These are phyloP conservation scores for Lipomyces sp. DNA, from an alignment of 805 yeast genomes.

Conservation along the genomic window DNA sequence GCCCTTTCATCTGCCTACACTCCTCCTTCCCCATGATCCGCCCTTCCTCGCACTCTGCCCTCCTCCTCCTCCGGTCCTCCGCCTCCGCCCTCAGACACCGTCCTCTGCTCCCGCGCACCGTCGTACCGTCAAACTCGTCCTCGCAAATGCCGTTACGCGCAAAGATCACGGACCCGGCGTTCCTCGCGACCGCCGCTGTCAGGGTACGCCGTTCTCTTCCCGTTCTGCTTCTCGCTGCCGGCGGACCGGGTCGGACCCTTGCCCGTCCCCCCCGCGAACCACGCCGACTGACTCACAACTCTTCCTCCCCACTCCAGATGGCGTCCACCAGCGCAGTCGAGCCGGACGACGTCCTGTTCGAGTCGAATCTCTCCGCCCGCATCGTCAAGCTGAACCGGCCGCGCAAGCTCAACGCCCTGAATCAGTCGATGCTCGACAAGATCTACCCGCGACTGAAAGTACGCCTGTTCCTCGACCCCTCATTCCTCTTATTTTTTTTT, in stretches of 20 bases:
- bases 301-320: neutral
- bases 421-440: slow-evolving; percentile 66
- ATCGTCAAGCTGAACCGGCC: slow-evolving; percentile 76
- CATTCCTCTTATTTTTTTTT: neutral
- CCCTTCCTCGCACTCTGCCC: neutral
- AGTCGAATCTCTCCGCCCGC: slow-evolving; percentile 62
- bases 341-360: slow-evolving; percentile 58
- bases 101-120: slow-evolving; percentile 4
- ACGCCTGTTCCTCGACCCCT: slow-evolving; percentile 1
- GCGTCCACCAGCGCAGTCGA: slow-evolving; percentile 10
- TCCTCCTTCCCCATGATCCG: too few relatives aligned
- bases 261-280: neutral
- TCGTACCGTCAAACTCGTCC: slow-evolving; percentile 1
- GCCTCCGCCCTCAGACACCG: neutral
- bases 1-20: too few relatives aligned
- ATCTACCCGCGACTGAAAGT: slow-evolving; percentile 60
- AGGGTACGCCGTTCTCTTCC: slow-evolving; percentile 7
- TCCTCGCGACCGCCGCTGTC: slow-evolving; percentile 2
- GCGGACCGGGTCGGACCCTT: too few relatives aligned
- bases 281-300: neutral
- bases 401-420: slow-evolving; percentile 78
- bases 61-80: neutral
- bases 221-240: neutral
- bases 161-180: slow-evolving; percentile 18
- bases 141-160: slow-evolving; percentile 26